Evolutionary conservation across 1,139 yeast genomes (phyloP), one percentile per base, ranked within the genome.

Genomic region (Kodamaea arcana): DNA sequence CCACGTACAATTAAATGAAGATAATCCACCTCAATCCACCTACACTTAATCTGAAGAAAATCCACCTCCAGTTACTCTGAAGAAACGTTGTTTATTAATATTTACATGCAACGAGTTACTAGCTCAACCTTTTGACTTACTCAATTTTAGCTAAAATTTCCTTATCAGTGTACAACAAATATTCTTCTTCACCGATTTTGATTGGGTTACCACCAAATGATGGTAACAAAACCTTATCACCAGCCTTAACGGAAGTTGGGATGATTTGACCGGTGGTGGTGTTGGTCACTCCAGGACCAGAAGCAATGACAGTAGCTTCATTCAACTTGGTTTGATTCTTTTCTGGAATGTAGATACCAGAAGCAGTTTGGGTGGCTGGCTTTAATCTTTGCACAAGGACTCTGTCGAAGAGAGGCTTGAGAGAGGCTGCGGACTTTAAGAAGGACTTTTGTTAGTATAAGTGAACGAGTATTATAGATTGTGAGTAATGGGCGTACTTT

Each of bases 341-440:
- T 69, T 92, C 98, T 45, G 98, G 98, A 48, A 92, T 84, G 71
- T 80, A 87, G 57, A 92, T 79, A 55, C 98, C 98, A 31, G 95
- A 82, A 37, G 96, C 86, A 40, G 98, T 92, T 71, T 88, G 78
- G 52, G 92, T 76, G 56, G 87, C 81, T 41, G 96, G 95, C 75
- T 88, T 88, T 56, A 85, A 67, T 65, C 96, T 84, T 71, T 88
- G 96, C 45, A 92, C 96, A 48, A 92, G 78, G 41, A 92, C 92
- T 69, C 97, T 84, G 80, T 92, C 97, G 52, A 92, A 75, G 51
- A 92, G 79, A 47, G 98, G 98, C 52, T 83, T 80, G 56, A 92
- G 83, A 46, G 88, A 75, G 67, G 86, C 83, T 51, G 88, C 94
- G 48, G 88, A 80, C 66, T 85, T 87, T 63, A 92, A 72, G 43